Evolutionary conservation across 1,284 basidiomycete species (phyloP).

Genomic region (Cryptococcus sp.): DNA sequence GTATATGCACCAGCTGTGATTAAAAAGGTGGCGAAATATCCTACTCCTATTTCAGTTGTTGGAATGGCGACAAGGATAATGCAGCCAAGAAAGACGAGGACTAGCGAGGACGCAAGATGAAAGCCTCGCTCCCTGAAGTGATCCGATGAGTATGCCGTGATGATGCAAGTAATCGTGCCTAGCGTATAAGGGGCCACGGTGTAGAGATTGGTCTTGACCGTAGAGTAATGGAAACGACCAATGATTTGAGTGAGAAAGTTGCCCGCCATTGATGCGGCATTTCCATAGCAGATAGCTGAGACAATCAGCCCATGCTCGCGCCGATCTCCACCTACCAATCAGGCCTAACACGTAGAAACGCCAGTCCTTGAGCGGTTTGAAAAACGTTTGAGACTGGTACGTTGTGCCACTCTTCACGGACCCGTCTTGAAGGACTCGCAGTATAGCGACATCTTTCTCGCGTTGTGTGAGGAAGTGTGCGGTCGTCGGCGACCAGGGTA

Average conservation of each 20-base stretch:
- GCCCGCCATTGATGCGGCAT: conserved; percentile 21
- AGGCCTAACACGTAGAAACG: conserved; percentile 26
- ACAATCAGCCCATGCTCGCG: neutral
- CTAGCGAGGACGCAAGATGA: conserved; percentile 23
- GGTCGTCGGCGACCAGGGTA: conserved; percentile 14
- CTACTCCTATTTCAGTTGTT: conserved; percentile 15
- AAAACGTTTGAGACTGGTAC: conserved; percentile 22
- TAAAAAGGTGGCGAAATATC: conserved; percentile 35
- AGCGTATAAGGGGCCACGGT: conserved; percentile 33
- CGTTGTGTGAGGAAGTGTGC: conserved; percentile 19
- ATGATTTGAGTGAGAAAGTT: conserved; percentile 36
- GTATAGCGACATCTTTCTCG: conserved; percentile 25
- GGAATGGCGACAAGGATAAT: conserved; percentile 27
- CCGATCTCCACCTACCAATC: conserved; percentile 13
- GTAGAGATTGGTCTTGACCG: conserved; percentile 37
- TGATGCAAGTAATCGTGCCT: conserved; percentile 22
- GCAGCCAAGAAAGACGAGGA: conserved; percentile 24
- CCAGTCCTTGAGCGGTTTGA: conserved; percentile 27
- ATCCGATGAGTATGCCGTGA: conserved; percentile 27
- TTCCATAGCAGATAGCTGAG: conserved; percentile 25
- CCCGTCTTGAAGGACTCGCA: conserved; percentile 24
- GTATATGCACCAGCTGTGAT: conserved; percentile 31
- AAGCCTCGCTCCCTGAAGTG: conserved; percentile 29
- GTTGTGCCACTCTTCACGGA: conserved; percentile 16
- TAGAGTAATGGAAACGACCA: conserved; percentile 27